Conservation (phyloP, 352 stramenopile genomes). For the Phytophthora agathidicida region DNA sequence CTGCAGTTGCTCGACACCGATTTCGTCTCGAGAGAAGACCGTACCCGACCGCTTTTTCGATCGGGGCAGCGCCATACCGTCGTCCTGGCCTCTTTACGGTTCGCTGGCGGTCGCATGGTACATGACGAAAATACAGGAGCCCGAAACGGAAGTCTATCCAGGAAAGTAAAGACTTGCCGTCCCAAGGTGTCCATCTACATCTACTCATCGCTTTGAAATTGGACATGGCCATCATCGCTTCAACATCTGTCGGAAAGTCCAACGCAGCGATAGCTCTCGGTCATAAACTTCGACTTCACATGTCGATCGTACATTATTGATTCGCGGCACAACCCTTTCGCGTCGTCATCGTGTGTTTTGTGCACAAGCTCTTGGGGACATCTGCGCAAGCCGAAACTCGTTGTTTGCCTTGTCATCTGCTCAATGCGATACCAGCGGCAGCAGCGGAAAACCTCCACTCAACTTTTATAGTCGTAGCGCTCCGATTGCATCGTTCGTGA, state of each 20-base stretch:
- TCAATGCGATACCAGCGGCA: neutral
- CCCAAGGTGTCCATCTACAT: no score
- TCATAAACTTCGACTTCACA: no score
- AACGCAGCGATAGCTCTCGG: no score
- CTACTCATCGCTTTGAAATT: no score
- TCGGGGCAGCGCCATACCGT: slow-evolving; percentile 29
- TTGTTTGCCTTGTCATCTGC: slow-evolving; percentile 9
- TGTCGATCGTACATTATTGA: no score
- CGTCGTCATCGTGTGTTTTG: slow-evolving; percentile 18
- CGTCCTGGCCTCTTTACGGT: no score
- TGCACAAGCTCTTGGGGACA: slow-evolving; percentile 11
- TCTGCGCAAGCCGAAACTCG: slow-evolving; percentile 14
- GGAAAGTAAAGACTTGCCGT: neutral
- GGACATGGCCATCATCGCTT: no score
- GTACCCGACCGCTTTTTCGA: slow-evolving; percentile 56
- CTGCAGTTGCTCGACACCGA: slow-evolving; percentile 82
- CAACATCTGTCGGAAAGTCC: no score
- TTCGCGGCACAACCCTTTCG: slow-evolving; percentile 13
- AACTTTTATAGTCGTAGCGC: neutral
- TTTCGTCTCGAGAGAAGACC: slow-evolving; percentile 81
- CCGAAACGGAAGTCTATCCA: slow-evolving; percentile 29
- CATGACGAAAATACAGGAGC: slow-evolving; percentile 15
- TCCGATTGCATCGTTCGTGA: slow-evolving; percentile 7
- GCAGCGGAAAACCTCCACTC: neutral
- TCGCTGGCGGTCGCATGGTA: neutral